Conservation (phyloP, 257 asterid genomes). For the Ophiorrhiza pumila region DNA sequence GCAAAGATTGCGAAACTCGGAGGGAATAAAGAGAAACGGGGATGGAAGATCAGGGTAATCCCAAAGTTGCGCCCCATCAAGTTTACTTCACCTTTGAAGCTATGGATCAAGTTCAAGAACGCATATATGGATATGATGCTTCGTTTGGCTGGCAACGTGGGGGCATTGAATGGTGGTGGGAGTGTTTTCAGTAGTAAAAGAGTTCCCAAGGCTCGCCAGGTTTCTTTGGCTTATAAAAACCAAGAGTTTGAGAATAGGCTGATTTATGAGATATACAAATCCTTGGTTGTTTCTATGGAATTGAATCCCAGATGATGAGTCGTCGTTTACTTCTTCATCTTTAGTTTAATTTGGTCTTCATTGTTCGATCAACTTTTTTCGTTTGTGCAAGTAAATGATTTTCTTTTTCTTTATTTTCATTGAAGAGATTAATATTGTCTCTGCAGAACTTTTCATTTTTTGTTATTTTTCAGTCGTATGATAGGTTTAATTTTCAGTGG, state of each 20-base stretch:
- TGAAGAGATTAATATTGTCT: too few relatives aligned
- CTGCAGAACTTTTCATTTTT: too few relatives aligned
- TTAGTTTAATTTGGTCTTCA: background rate
- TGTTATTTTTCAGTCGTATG: too few relatives aligned
- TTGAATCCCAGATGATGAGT: constrained; percentile 21
- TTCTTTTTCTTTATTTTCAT: background rate
- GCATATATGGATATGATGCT: constrained; percentile 38
- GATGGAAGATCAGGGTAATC: constrained; percentile 27
- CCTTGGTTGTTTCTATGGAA: constrained; percentile 57
- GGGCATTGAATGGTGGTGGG: constrained; percentile 15
- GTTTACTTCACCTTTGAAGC: constrained; percentile 26
- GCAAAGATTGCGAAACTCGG: constrained; percentile 31
- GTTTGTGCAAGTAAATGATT: background rate
- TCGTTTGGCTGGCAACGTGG: constrained; percentile 22
- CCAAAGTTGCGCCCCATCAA: constrained; percentile 28
- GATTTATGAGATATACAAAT: constrained; percentile 70
- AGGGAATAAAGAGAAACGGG: constrained; percentile 15
- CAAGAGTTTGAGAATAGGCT: constrained; percentile 60
- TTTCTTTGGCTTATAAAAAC: constrained; percentile 18
- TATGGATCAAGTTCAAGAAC: constrained; percentile 33
- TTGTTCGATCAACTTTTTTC: too few relatives aligned
- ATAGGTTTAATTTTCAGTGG: too few relatives aligned
- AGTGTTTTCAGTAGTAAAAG: constrained; percentile 16
- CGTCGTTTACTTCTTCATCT: background rate
- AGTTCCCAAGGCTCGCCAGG: constrained; percentile 22